Evolutionary conservation across 2,329 filamentous ascomycete genomes (phyloP), one percentile per base, ranked within the genome.

Genomic region (Polychaeton citri): DNA sequence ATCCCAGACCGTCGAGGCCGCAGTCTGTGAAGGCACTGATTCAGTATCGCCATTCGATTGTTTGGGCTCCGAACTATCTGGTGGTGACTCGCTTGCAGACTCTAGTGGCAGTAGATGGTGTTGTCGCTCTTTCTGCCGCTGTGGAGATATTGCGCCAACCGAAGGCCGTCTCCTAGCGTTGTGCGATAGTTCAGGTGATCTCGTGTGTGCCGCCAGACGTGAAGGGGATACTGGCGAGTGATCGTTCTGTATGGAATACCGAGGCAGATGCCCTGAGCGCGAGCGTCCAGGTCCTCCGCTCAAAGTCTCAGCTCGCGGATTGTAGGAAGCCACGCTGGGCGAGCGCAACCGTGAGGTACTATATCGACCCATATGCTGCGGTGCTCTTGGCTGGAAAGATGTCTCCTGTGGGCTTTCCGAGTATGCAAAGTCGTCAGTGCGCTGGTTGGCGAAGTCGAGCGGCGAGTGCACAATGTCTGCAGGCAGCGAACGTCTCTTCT

Each of bases 1-100:
- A 54, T 96, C 90, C 90, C 90, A 98, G 2, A 98, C 84, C 0
- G 86, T 95, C 2, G 86, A 92, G 9, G 87, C 84, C 1, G 84
- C 85, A 1, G 80, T 86, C 1, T 84, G 90, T 0, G 90, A 96
- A 21, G 81, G 71, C 0, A 81, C 88, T 1, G 90, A 96, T 49
- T 90, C 85, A 0, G 85, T 55, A 20, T 54, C 55, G 6, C 45
- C 33, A 21, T 87, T 36, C 78, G 19, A 65, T 47, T 13, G 58
- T 61, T 39, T 71, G 62, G 30, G 55, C 31, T 69, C 68, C 6
- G 54, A 50, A 26, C 52, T 58, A 56, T 65, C 40, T 51, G 59
- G 39, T 46, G 49, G 50, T 4, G 52, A 53, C n/a, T 51, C 44
- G 30, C 47, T 44, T 8, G 40, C 40, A 13, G 41, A 40, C 3